phyloP scores from a whole-genome alignment of 805 yeast genomes.

The Pichia eremophila region DNA sequence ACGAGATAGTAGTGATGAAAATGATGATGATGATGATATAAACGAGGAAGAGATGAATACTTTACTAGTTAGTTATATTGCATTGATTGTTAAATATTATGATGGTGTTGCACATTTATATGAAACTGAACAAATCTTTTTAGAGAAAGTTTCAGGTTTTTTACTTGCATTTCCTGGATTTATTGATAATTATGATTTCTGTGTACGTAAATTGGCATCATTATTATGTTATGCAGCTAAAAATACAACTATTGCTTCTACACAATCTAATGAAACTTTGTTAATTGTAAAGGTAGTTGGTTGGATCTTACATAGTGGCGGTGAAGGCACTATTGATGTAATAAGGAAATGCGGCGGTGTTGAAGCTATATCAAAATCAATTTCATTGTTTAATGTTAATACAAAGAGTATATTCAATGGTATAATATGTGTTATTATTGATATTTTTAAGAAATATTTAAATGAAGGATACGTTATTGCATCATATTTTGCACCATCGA shows the following conservation, averaged over 20 bases:
- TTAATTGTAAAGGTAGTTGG: conserved; percentile 24
- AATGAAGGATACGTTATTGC: neutral
- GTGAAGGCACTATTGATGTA: neutral
- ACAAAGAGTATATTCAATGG: neutral
- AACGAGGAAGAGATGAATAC: conserved; percentile 26
- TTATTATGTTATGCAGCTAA: conserved; percentile 28
- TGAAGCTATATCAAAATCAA: neutral
- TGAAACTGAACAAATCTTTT: neutral
- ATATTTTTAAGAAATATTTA: neutral
- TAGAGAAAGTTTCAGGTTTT: conserved; percentile 18
- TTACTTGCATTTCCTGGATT: conserved; percentile 23
- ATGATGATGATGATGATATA: conserved; percentile 8
- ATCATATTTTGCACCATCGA: neutral
- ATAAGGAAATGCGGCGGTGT: neutral
- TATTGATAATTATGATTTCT: conserved; percentile 32
- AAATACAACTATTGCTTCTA: neutral
- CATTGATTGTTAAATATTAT: conserved; percentile 23
- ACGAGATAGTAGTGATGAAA: conserved; percentile 6
- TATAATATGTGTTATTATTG: neutral
- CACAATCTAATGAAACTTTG: conserved; percentile 9
- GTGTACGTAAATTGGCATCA: conserved; percentile 41
- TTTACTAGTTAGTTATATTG: conserved; percentile 25
- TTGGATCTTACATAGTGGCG: conserved; percentile 18
- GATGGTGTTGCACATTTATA: conserved; percentile 7
- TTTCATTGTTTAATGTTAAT: neutral